phyloP scores from a whole-genome alignment of 306 rosid genomes.

The Oemleria cerasiformis region DNA sequence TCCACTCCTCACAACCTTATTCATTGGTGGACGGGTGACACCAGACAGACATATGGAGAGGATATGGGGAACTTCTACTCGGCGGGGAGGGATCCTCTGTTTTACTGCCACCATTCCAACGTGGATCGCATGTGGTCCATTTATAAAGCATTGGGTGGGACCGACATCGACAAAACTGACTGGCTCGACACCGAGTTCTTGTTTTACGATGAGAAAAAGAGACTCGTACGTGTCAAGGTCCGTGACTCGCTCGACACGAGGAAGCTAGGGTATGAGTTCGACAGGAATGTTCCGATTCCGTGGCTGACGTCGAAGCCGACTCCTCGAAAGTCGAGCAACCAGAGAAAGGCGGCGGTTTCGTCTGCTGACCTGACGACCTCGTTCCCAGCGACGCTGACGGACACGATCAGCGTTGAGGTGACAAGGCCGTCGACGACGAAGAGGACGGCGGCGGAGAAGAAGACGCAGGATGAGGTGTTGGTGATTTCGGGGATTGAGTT shows the following conservation, averaged over 20 bases:
- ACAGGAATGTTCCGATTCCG: conserved; percentile 50
- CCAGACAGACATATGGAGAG: conserved; percentile 36
- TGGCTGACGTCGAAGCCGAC: conserved; percentile 57
- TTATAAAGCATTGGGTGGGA: conserved; percentile 59
- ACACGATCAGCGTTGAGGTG: conserved; percentile 2
- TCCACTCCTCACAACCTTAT: conserved; percentile 48
- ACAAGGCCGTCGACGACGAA: conserved; percentile 34
- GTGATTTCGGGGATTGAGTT: conserved; percentile 35
- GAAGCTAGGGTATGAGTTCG: conserved; percentile 56
- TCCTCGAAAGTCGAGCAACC: conserved; percentile 28
- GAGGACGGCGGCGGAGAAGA: conserved; percentile 49
- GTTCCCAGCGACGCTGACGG: conserved; percentile 1
- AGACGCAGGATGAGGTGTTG: conserved; percentile 48
- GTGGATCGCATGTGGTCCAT: conserved; percentile 66
- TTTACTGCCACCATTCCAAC: conserved; percentile 61
- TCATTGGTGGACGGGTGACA: conserved; percentile 58
- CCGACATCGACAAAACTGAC: conserved; percentile 47
- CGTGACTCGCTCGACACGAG: conserved; percentile 52
- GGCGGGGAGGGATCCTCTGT: conserved; percentile 71
- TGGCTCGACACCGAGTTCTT: conserved; percentile 66
- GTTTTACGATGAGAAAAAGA: conserved; percentile 67
- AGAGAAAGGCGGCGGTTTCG: neutral
- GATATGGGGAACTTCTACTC: conserved; percentile 79
- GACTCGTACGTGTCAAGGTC: conserved; percentile 54
- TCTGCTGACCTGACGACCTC: neutral